These are phyloP conservation scores for Hypocrella siamensis DNA, from an alignment of 2,329 filamentous ascomycete species.

Conservation along the genomic window DNA sequence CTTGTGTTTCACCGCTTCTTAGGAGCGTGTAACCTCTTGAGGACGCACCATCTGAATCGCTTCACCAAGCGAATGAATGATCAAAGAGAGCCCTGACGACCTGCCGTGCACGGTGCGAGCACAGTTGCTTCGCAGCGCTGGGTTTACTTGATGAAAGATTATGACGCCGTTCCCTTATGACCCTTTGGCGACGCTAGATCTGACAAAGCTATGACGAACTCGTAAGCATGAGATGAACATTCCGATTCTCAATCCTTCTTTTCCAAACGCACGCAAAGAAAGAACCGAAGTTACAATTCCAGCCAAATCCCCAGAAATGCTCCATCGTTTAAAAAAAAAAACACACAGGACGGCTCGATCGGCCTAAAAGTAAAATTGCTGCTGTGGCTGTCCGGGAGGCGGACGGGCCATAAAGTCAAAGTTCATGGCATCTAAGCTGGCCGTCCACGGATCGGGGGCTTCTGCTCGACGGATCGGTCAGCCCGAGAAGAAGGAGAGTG, in stretches of 20 bases:
- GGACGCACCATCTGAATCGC: conserved; percentile 2
- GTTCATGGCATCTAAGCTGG: conserved; percentile 36
- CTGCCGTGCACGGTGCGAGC: conserved; percentile 1
- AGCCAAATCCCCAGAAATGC: too few species aligned
- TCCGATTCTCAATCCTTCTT: too few species aligned
- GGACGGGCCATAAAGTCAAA: conserved; percentile 46
- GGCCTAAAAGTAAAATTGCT: conserved; percentile 39
- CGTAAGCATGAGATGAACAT: too few species aligned
- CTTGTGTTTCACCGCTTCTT: conserved; percentile 14
- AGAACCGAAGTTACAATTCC: too few species aligned
- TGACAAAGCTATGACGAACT: background rate
- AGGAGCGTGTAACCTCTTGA: conserved; percentile 22
- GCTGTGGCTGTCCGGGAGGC: conserved; percentile 40
- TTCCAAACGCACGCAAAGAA: too few species aligned
- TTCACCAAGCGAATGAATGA: conserved; percentile 14
- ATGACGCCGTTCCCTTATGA: background rate
- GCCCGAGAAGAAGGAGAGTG: too few species aligned
- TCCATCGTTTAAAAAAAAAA: background rate
- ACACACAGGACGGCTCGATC: background rate
- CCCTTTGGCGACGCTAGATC: background rate
- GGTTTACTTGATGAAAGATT: too few species aligned
- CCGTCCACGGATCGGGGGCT: conserved; percentile 43
- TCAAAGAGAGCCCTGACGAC: conserved; percentile 37
- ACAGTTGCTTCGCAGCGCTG: too few species aligned
- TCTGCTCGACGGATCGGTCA: conserved; percentile 16